Percentiles rank a stretch among this genome's conserved stretches.
Conservation (phyloP, 208 protist genomes). For the Trypanosoma theileri region DNA sequence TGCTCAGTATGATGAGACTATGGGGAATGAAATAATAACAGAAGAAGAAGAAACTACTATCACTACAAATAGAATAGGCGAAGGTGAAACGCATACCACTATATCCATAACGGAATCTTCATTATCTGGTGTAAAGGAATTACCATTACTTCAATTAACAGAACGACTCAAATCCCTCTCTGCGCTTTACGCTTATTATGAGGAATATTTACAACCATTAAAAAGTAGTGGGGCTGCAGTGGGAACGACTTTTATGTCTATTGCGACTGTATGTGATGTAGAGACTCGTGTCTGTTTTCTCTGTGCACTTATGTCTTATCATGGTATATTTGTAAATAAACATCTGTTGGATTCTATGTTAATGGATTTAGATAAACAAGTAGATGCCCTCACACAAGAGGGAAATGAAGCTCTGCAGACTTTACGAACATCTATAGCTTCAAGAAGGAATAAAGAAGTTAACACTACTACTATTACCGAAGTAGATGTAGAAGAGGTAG, state of each 20-base stretch:
- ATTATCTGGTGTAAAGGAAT: neutral
- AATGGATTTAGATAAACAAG: conserved; percentile 41
- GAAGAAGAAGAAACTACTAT: neutral
- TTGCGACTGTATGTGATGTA: conserved; percentile 35
- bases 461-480: neutral
- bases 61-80: neutral
- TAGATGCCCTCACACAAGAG: conserved; percentile 24
- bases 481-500: neutral
- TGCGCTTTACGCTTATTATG: conserved; percentile 23
- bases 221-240: conserved; percentile 7
- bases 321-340: conserved; percentile 67
- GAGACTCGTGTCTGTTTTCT: conserved; percentile 62
- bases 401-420: conserved; percentile 12
- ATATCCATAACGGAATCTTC: neutral
- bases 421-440: neutral
- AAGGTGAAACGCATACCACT: neutral
- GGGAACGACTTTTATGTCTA: conserved; percentile 1
- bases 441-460: neutral
- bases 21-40: neutral
- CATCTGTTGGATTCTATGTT: conserved; percentile 37
- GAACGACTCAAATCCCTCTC: conserved; percentile 4
- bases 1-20: conserved; percentile 3
- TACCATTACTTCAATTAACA: conserved; percentile 12
- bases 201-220: conserved; percentile 6
- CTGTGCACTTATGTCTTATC: conserved; percentile 71